These are phyloP conservation scores for Lepraria neglecta DNA, from an alignment of 495 filamentous ascomycete species.

Conservation along the genomic window DNA sequence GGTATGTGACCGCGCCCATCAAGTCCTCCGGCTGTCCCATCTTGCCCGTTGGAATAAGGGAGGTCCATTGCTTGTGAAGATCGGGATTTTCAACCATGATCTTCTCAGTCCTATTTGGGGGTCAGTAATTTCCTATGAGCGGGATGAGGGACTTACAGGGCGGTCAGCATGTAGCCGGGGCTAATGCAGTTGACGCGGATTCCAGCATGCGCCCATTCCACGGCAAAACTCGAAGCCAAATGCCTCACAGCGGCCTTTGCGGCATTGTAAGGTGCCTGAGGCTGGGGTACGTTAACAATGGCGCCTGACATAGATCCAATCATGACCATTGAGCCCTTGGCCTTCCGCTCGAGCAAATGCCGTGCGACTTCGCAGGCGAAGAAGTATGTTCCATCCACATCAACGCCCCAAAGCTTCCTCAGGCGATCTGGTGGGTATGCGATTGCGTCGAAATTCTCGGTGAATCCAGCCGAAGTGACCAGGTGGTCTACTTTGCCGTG, in stretches of 20 bases:
- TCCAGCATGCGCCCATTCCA: conserved; percentile 79
- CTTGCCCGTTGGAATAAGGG: conserved; percentile 80
- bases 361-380: conserved; percentile 80
- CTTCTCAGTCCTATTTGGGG: conserved; percentile 66
- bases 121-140: conserved; percentile 22
- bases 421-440: conserved; percentile 82
- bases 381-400: conserved; percentile 89
- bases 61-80: conserved; percentile 79
- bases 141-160: conserved; percentile 56
- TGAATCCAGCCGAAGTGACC: conserved; percentile 93
- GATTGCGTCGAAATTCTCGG: conserved; percentile 89
- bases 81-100: conserved; percentile 91
- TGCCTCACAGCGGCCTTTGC: conserved; percentile 86
- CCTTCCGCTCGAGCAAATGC: conserved; percentile 78
- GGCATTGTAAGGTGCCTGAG: conserved; percentile 86
- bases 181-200: conserved; percentile 90
- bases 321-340: conserved; percentile 80
- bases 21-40: conserved; percentile 91
- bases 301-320: conserved; percentile 91
- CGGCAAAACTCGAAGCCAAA: conserved; percentile 69
- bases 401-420: conserved; percentile 88
- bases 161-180: conserved; percentile 91
- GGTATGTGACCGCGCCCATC: conserved; percentile 87
- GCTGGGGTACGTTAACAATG: conserved; percentile 92
- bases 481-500: conserved; percentile 84